phyloP scores from a whole-genome alignment of 1,139 yeast species.

The Blastobotrys buckinghamii region DNA sequence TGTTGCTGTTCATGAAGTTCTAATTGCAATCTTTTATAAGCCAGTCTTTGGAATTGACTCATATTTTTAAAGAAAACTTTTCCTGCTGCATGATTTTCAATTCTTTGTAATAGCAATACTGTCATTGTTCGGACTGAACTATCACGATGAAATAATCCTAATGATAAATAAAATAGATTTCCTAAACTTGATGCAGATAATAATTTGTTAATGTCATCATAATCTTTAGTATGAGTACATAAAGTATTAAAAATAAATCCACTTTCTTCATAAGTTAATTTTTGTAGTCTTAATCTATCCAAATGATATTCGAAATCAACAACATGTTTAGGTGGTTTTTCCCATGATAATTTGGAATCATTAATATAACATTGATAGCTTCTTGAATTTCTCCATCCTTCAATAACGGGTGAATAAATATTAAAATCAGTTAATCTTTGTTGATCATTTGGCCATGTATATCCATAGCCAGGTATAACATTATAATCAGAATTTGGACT shows the following conservation, averaged over 20 bases:
- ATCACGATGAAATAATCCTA: constrained; percentile 34
- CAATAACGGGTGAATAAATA: constrained; percentile 29
- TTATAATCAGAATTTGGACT: constrained; percentile 21
- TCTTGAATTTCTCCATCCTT: constrained; percentile 32
- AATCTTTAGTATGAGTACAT: constrained; percentile 26
- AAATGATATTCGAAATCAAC: constrained; percentile 32
- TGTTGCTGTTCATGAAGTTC: constrained; percentile 13
- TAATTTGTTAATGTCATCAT: constrained; percentile 31
- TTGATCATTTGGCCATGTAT: constrained; percentile 30
- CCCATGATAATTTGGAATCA: constrained; percentile 24
- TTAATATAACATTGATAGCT: constrained; percentile 26
- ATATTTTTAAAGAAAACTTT: constrained; percentile 25
- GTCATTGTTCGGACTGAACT: constrained; percentile 27
- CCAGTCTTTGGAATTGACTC: constrained; percentile 28
- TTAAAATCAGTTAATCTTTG: constrained; percentile 25
- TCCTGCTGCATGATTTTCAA: constrained; percentile 32
- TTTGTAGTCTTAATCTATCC: constrained; percentile 28
- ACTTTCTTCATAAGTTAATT: constrained; percentile 29
- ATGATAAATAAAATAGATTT: constrained; percentile 29
- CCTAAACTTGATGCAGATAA: constrained; percentile 26
- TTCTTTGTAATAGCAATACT: constrained; percentile 27
- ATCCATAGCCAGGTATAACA: constrained; percentile 31
- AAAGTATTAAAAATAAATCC: constrained; percentile 26
- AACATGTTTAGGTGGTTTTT: constrained; percentile 24
- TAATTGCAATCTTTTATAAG: constrained; percentile 24